Conservation (phyloP, 1,284 basidiomycete species). For the Naganishia liquefaciens region DNA sequence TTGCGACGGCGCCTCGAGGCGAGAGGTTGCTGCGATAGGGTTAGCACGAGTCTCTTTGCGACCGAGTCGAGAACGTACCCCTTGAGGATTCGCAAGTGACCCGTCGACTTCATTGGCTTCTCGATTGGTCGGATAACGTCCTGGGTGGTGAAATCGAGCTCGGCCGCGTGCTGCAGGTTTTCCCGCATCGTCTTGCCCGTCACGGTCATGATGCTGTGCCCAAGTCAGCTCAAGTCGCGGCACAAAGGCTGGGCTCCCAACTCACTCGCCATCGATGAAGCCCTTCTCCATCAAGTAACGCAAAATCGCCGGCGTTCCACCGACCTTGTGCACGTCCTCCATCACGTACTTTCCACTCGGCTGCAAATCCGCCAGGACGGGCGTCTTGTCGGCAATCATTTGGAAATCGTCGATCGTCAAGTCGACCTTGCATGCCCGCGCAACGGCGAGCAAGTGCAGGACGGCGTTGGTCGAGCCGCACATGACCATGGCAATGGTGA, state of each 20-base stretch:
- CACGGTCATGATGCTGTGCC: conserved; percentile 71
- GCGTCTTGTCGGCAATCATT: conserved; percentile 75
- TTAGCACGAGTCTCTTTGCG: conserved; percentile 27
- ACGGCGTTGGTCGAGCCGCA: conserved; percentile 60
- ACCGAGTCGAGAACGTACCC: conserved; percentile 1
- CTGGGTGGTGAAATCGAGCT: conserved; percentile 66
- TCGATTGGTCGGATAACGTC: conserved; percentile 80
- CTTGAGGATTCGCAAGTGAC: conserved; percentile 65
- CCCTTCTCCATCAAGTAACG: conserved; percentile 59
- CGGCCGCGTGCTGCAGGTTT: conserved; percentile 76
- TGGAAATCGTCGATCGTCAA: conserved; percentile 85
- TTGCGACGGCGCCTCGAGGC: conserved; percentile 87
- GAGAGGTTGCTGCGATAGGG: conserved; percentile 71
- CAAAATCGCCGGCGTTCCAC: conserved; percentile 66
- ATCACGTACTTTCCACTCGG: conserved; percentile 70
- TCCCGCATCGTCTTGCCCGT: conserved; percentile 84
- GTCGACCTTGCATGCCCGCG: conserved; percentile 79
- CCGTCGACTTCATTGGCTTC: conserved; percentile 82
- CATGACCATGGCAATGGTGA: conserved; percentile 65
- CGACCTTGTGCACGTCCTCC: conserved; percentile 83
- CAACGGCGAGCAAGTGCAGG: conserved; percentile 82
- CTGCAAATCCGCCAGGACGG: conserved; percentile 86
- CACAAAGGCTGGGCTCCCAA: background rate
- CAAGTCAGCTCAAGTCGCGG: conserved; percentile 2
- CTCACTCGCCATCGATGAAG: conserved; percentile 33